Evolutionary conservation across 208 protist genomes (phyloP).

Genomic region (Porcisia hertigi): DNA sequence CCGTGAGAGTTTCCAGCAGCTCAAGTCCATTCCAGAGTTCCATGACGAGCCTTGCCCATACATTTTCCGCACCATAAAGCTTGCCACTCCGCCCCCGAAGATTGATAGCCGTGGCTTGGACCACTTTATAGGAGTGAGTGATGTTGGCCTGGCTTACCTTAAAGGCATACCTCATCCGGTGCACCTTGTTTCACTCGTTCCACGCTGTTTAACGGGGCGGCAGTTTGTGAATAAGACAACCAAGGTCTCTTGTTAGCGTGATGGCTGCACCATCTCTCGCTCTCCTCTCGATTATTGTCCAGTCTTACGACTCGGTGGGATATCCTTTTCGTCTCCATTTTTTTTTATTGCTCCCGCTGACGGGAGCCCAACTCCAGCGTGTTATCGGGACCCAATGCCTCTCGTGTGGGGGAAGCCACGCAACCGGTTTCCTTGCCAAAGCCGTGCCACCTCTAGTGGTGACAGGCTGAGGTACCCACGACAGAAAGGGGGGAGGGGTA

Average conservation of each 20-base stretch:
- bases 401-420: background rate
- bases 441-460: background rate
- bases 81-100: constrained; percentile 31
- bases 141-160: constrained; percentile 44
- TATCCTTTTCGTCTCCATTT: constrained; percentile 5
- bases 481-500: background rate
- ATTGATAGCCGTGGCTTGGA: constrained; percentile 45
- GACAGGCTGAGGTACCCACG: background rate
- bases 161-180: constrained; percentile 60
- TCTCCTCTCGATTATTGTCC: background rate
- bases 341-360: constrained; percentile 6
- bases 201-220: constrained; percentile 47
- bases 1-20: constrained; percentile 53
- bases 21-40: constrained; percentile 59
- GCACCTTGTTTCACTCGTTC: constrained; percentile 66
- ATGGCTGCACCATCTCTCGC: background rate
- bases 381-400: background rate
- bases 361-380: background rate
- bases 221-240: constrained; percentile 55
- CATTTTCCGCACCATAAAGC: constrained; percentile 45
- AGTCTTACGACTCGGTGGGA: background rate
- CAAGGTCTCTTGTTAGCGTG: background rate
- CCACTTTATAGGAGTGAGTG: constrained; percentile 59
- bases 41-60: constrained; percentile 55
- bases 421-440: background rate